A percentile compares a stretch with the other conserved stretches of the same genome.
Conservation (phyloP, 306 rosid species). For the Carpinus fangiana region DNA sequence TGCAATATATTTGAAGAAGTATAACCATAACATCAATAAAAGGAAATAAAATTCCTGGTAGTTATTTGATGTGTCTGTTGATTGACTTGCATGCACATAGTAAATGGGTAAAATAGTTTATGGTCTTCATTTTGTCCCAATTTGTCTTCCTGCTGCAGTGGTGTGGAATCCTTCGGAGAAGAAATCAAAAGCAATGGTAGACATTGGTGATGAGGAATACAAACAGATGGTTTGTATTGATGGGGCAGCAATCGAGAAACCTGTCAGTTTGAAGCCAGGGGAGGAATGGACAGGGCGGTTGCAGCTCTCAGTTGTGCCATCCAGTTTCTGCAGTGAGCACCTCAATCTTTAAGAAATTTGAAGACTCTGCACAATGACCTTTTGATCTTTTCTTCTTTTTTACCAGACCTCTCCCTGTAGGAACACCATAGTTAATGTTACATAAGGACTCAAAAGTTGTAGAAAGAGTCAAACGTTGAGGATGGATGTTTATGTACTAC, state of each 20-base stretch:
- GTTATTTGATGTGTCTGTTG: background rate
- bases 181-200: conserved; percentile 77
- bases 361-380: conserved; percentile 15
- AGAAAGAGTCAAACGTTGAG: conserved; percentile 14
- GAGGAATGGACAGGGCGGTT: conserved; percentile 92
- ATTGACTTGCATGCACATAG: background rate
- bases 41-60: background rate
- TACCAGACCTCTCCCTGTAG: background rate
- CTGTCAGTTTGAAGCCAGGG: conserved; percentile 79
- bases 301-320: conserved; percentile 78
- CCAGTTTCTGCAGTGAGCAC: conserved; percentile 77
- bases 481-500: conserved; percentile 11
- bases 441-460: conserved; percentile 20
- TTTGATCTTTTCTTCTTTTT: background rate
- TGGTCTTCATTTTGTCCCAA: background rate
- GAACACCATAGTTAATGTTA: conserved; percentile 22
- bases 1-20: background rate
- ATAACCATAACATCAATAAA: background rate
- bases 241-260: conserved; percentile 80
- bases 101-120: background rate
- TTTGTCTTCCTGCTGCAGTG: conserved; percentile 38
- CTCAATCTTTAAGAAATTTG: conserved; percentile 44
- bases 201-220: conserved; percentile 89
- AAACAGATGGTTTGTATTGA: conserved; percentile 91
- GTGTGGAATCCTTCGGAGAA: conserved; percentile 99